Conservation (phyloP, 306 rosid species). For the Herpetospermum pedunculosum region DNA sequence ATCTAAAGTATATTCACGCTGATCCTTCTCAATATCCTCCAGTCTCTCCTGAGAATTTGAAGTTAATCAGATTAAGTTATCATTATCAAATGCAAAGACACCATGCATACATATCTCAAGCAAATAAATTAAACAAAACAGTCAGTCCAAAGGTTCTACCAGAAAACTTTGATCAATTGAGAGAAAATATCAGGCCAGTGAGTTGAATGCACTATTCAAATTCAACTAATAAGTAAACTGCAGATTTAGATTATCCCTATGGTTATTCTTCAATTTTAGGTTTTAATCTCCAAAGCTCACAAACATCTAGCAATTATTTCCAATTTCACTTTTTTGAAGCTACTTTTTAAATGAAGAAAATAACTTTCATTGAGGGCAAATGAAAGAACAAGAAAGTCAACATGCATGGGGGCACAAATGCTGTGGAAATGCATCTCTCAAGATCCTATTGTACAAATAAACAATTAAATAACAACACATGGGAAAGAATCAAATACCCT, state of each 20-base stretch:
- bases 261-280: neutral
- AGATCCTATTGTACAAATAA: neutral
- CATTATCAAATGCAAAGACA: neutral
- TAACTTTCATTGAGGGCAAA: neutral
- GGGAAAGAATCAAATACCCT: slow-evolving; percentile 40
- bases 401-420: neutral
- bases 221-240: neutral
- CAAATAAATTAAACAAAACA: neutral
- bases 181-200: neutral
- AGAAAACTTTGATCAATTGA: neutral
- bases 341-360: neutral
- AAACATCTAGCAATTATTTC: neutral
- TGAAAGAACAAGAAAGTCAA: neutral
- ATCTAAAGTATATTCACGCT: slow-evolving; percentile 90
- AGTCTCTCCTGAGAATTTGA: slow-evolving; percentile 67
- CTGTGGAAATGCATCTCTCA: neutral
- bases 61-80: slow-evolving; percentile 15
- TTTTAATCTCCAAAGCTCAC: neutral
- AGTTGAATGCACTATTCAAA: neutral
- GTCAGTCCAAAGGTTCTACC: neutral
- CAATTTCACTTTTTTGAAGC: neutral
- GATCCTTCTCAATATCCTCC: slow-evolving; percentile 81
- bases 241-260: neutral
- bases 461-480: slow-evolving; percentile 5
- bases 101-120: neutral